Percentiles rank a stretch among this genome's conserved stretches.
These are phyloP conservation scores for Sporothrix luriei DNA, from an alignment of 2,329 filamentous ascomycete species.

Conservation along the genomic window DNA sequence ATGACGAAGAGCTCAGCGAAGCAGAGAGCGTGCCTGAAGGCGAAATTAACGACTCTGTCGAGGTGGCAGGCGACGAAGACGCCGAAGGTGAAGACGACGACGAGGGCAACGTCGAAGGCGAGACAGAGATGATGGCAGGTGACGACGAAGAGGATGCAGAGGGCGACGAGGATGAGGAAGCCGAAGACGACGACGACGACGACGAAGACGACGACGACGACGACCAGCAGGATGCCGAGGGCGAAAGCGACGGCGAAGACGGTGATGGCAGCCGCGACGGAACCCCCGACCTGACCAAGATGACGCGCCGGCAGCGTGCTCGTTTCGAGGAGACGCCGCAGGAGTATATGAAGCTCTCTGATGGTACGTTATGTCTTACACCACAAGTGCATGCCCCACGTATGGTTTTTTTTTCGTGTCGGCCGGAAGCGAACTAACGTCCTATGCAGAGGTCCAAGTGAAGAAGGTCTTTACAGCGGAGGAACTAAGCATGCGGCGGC, in stretches of 20 bases:
- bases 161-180: slow-evolving; percentile 43
- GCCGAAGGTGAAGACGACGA: slow-evolving; percentile 28
- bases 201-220: slow-evolving; percentile 48
- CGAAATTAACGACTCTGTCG: slow-evolving; percentile 52
- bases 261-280: slow-evolving; percentile 52
- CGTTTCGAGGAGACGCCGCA: slow-evolving; percentile 58
- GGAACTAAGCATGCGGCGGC: slow-evolving; percentile 63
- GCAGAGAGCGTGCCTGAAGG: slow-evolving; percentile 56
- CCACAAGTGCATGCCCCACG: background rate
- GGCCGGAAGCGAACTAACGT: background rate
- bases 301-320: slow-evolving; percentile 63
- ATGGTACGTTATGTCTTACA: slow-evolving; percentile 50
- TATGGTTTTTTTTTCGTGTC: background rate
- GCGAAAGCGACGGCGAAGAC: slow-evolving; percentile 46
- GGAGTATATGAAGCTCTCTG: slow-evolving; percentile 62
- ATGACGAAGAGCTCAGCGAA: slow-evolving; percentile 60
- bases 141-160: slow-evolving; percentile 46
- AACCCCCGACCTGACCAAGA: slow-evolving; percentile 59
- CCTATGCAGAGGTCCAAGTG: slow-evolving; percentile 59
- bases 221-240: slow-evolving; percentile 46
- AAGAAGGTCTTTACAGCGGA: slow-evolving; percentile 65
- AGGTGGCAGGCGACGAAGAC: slow-evolving; percentile 38
- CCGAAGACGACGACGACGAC: slow-evolving; percentile 45
- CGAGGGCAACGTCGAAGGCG: slow-evolving; percentile 51
- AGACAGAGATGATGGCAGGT: slow-evolving; percentile 39